A percentile compares a stretch with the other conserved stretches of the same genome.
Conservation (phyloP, 2,329 filamentous ascomycete genomes). For the Ramichloridium luteum region DNA sequence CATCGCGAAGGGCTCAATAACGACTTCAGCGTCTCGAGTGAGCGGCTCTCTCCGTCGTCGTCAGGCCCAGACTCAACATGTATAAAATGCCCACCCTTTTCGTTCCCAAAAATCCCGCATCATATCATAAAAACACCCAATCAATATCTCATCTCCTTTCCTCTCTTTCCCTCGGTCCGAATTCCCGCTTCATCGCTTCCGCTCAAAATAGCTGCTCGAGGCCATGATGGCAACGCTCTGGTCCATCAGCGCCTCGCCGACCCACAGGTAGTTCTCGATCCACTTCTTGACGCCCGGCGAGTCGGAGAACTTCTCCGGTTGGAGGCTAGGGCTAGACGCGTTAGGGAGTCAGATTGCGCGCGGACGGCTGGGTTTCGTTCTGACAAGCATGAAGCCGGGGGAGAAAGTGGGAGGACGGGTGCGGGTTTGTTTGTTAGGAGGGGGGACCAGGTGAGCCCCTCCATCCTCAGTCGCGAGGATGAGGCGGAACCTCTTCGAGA, state of each 20-base stretch:
- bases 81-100: no score
- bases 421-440: not conserved
- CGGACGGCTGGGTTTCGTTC: no score
- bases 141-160: no score
- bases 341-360: conserved; percentile 39
- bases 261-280: conserved; percentile 85
- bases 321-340: conserved; percentile 61
- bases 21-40: no score
- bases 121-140: no score
- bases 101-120: no score
- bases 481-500: not conserved
- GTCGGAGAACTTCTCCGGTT: conserved; percentile 72
- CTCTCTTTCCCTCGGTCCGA: not conserved
- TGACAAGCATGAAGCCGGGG: no score
- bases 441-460: not conserved
- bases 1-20: no score
- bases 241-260: conserved; percentile 98
- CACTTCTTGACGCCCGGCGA: conserved; percentile 74
- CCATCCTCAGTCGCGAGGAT: no score
- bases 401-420: no score
- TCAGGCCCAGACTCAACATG: no score
- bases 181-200: conserved; percentile 55
- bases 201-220: conserved; percentile 80
- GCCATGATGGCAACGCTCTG: conserved; percentile 87
- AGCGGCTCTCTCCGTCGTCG: no score